phyloP scores from a whole-genome alignment of 352 stramenopile species.

The Pythium sp. region DNA sequence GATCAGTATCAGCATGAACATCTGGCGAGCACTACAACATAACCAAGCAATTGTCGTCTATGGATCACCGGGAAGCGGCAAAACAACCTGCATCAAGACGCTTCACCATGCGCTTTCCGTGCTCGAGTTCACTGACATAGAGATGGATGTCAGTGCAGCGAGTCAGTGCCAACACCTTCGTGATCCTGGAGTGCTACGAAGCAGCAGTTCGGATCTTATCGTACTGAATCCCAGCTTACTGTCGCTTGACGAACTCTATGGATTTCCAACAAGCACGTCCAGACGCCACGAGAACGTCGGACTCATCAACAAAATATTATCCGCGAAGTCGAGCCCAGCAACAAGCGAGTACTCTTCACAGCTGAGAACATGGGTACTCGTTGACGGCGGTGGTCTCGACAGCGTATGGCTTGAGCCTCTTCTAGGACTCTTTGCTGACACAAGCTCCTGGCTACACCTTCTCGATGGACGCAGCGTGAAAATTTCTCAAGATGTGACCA shows the following conservation, averaged over 20 bases:
- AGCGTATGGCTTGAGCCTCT: slow-evolving; percentile 29
- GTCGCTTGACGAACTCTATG: slow-evolving; percentile 35
- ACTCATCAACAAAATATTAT: slow-evolving; percentile 6
- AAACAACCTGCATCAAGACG: slow-evolving; percentile 44
- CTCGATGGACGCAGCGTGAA: background rate
- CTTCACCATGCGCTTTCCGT: slow-evolving; percentile 48
- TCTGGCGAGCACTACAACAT: slow-evolving; percentile 35
- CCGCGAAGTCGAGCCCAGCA: background rate
- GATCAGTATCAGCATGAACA: slow-evolving; percentile 32
- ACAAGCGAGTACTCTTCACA: background rate
- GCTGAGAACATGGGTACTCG: slow-evolving; percentile 25
- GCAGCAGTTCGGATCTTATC: slow-evolving; percentile 20
- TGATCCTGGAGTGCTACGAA: background rate
- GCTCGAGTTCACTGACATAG: slow-evolving; percentile 30
- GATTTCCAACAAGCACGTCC: background rate
- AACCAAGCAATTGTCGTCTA: slow-evolving; percentile 34
- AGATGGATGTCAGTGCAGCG: background rate
- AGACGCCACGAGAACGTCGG: background rate
- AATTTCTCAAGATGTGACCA: background rate
- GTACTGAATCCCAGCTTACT: slow-evolving; percentile 32
- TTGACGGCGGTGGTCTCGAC: slow-evolving; percentile 26
- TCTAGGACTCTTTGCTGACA: slow-evolving; percentile 8
- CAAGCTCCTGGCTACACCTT: background rate
- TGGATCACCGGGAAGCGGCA: slow-evolving; percentile 37
- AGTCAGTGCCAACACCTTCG: background rate